Evolutionary conservation across 1,284 basidiomycete species (phyloP), one percentile per base, ranked within the genome.

Genomic region (Waitea zeae): DNA sequence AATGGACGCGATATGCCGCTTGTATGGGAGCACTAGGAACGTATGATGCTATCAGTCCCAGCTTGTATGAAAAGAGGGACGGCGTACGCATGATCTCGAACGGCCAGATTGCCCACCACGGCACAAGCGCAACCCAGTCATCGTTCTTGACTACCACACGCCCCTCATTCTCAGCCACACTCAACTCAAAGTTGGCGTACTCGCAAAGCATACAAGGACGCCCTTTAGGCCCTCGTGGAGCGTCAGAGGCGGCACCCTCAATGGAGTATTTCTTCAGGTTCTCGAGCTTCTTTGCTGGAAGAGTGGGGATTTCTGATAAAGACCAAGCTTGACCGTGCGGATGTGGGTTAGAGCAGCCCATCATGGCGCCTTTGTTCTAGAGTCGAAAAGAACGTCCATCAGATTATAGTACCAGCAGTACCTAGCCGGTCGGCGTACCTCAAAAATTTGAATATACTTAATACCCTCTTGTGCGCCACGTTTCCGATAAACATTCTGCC

Each of bases 41-140:
- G 17, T 17, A 35, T 35, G 17, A 22, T 26, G 12, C 4, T 43
- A 6, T 36, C 13, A 12, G 12, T 13, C 15, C 20, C 11, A 30
- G 13, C 38, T 41, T 20, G 44, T 36, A 20, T 44, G 17, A 24
- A 26, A 7, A n/a, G 22, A 7, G 22, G 22, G 22, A 26, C 7
- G 7, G 22, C 12, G 43, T 44, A 83, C 82, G 54, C 40, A 96
- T 58, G 12, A 83, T 64, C 53, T 97, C 92, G 49, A 81, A 96
- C 0, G 92, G 92, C 92, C 92, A 97, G 19, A 76, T 70, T 1
- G 90, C 92, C 92, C 92, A 96, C 74, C 84, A 96, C 1, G 92
- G 92, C 0, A 96, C 88, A 4, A 96, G 50, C 0, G 79, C 87
- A 3, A 87, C 62, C 70, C 89, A 96, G 46, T 87, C 64, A 3